Percentiles rank a stretch among this genome's conserved stretches.
These are phyloP conservation scores for Rhodocollybia butyracea DNA, from an alignment of 768 basidiomycete genomes.

Conservation along the genomic window DNA sequence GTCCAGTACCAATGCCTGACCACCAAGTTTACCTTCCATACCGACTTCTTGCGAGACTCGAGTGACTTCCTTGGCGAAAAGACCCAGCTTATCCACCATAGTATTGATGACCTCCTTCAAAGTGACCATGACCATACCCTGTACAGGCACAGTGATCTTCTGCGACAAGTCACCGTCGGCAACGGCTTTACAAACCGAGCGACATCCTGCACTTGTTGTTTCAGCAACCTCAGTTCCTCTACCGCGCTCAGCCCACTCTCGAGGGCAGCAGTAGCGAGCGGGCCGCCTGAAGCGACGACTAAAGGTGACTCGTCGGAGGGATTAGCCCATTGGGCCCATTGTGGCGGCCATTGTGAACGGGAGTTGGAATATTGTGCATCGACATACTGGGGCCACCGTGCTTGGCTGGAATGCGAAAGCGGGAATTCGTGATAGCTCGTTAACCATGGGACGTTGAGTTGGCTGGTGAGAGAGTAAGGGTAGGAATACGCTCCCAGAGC, in stretches of 20 bases:
- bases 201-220: constrained; percentile 66
- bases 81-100: constrained; percentile 37
- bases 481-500: neutral
- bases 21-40: constrained; percentile 81
- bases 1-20: constrained; percentile 81
- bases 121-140: constrained; percentile 68
- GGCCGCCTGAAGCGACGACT: constrained; percentile 51
- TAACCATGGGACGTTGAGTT: too few species aligned
- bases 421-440: too few species aligned
- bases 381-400: neutral
- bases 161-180: constrained; percentile 65
- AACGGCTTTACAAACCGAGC: constrained; percentile 72
- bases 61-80: constrained; percentile 91
- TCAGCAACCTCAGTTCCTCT: constrained; percentile 67
- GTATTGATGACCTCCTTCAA: constrained; percentile 68
- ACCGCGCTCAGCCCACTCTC: constrained; percentile 63
- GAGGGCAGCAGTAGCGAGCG: constrained; percentile 51
- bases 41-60: constrained; percentile 84
- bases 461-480: too few species aligned
- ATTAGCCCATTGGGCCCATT: neutral
- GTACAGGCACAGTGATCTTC: constrained; percentile 67
- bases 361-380: too few species aligned
- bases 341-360: too few species aligned
- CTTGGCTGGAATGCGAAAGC: neutral
- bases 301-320: constrained; percentile 20